These are phyloP conservation scores for Cordyceps javanica DNA, from an alignment of 2,329 filamentous ascomycete genomes.

Conservation along the genomic window DNA sequence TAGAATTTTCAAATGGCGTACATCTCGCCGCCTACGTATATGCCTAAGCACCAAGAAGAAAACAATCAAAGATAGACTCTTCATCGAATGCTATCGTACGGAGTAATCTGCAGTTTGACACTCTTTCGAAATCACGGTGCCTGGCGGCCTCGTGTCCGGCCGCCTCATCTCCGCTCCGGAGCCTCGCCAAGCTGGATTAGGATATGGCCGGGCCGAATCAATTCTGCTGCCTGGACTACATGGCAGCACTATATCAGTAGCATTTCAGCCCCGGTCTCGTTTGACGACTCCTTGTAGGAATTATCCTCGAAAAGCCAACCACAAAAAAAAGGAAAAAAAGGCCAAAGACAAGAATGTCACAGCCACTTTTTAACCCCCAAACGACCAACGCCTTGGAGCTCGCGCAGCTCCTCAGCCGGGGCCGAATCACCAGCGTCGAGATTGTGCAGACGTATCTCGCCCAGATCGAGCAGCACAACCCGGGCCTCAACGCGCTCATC, in stretches of 20 bases:
- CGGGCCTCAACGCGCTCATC: slow-evolving; percentile 13
- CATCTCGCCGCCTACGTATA: too few species aligned
- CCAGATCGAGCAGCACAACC: slow-evolving; percentile 15
- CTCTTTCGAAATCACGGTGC: neutral
- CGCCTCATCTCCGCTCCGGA: neutral
- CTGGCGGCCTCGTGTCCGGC: neutral
- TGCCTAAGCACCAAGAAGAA: too few species aligned
- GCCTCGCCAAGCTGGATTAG: neutral
- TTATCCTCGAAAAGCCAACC: too few species aligned
- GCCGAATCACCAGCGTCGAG: slow-evolving; percentile 9
- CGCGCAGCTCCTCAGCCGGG: neutral
- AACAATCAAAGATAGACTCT: too few species aligned
- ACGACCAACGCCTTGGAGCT: slow-evolving; percentile 10
- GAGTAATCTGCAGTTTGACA: too few species aligned
- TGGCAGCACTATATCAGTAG: neutral
- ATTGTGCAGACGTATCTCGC: slow-evolving; percentile 9
- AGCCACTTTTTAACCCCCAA: neutral
- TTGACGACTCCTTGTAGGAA: too few species aligned
- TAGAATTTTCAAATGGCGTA: too few species aligned
- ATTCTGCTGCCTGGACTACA: slow-evolving; percentile 6
- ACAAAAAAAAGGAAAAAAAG: too few species aligned
- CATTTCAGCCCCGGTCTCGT: neutral
- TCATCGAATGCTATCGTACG: too few species aligned
- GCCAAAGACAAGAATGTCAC: neutral
- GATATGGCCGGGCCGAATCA: neutral